Evolutionary conservation across 306 rosid genomes (phyloP).

Genomic region (Prunus mira): DNA sequence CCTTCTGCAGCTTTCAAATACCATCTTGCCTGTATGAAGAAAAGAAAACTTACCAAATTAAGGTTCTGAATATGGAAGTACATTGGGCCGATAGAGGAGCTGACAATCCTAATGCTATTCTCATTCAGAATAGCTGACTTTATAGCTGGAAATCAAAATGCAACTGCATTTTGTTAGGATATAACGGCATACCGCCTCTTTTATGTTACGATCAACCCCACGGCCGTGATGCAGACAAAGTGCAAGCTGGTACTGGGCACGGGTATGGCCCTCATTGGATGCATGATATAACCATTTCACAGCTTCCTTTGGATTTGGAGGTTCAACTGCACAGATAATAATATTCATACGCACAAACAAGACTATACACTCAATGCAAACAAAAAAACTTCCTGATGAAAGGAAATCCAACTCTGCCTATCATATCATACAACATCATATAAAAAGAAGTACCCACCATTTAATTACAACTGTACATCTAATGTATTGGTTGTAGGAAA

Average conservation of each 20-base stretch:
- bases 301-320: conserved; percentile 68
- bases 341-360: conserved; percentile 3
- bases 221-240: conserved; percentile 74
- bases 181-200: conserved; percentile 62
- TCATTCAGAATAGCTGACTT: neutral
- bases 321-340: conserved; percentile 56
- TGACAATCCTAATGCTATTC: neutral
- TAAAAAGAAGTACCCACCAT: neutral
- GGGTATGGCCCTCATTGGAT: conserved; percentile 54
- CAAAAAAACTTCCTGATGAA: neutral
- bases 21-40: conserved; percentile 70
- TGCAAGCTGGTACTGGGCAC: conserved; percentile 91
- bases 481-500: too few relatives aligned
- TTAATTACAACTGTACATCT: too few relatives aligned
- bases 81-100: neutral
- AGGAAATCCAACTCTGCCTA: neutral
- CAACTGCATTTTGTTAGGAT: neutral
- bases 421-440: neutral
- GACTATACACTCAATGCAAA: neutral
- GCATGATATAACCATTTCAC: conserved; percentile 64
- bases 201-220: conserved; percentile 38
- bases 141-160: neutral
- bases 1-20: conserved; percentile 85
- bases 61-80: neutral
- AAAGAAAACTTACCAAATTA: conserved; percentile 8